Percentiles rank a stretch among this genome's conserved stretches.
Conservation (phyloP, 371 early-diverging fungal genomes). For the Haplosporangium sp. region DNA sequence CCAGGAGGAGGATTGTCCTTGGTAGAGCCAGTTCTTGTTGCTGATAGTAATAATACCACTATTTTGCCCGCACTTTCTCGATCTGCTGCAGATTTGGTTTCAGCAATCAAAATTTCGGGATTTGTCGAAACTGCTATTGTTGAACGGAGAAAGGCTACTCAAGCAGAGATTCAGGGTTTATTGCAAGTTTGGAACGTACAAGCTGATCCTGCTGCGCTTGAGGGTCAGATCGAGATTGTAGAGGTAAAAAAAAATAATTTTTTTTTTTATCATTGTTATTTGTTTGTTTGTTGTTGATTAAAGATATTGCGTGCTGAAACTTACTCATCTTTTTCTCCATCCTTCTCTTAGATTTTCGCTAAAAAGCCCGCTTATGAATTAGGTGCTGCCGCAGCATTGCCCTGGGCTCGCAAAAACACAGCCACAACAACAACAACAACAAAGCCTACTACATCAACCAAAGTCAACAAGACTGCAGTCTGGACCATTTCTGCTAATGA, state of each 20-base stretch:
- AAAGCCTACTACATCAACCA: conserved; percentile 18
- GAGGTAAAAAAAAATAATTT: conserved; percentile 24
- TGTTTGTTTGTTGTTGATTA: conserved; percentile 8
- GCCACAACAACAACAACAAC: conserved; percentile 20
- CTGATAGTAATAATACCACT: conserved; percentile 25
- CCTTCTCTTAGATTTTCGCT: conserved; percentile 64
- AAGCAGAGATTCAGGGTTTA: conserved; percentile 61
- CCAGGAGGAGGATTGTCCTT: conserved; percentile 70
- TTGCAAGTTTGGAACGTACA: conserved; percentile 46
- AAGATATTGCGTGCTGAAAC: not conserved
- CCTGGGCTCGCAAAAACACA: conserved; percentile 65
- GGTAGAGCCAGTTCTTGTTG: conserved; percentile 65
- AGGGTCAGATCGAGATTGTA: conserved; percentile 41
- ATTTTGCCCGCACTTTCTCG: conserved; percentile 35
- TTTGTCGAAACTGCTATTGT: conserved; percentile 65
- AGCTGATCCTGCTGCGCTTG: conserved; percentile 40
- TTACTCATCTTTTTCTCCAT: not conserved
- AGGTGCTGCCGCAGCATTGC: conserved; percentile 77
- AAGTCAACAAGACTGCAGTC: conserved; percentile 57
- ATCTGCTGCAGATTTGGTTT: conserved; percentile 62
- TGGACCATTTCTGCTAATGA: conserved; percentile 76
- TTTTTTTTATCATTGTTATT: conserved; percentile 3
- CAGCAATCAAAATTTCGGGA: conserved; percentile 74
- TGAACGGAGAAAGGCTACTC: conserved; percentile 29
- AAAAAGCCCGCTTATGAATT: conserved; percentile 90